Evolutionary conservation across 73 alveolate genomes (phyloP), one percentile per base, ranked within the genome.

Genomic region (Paraurostyla sp.): DNA sequence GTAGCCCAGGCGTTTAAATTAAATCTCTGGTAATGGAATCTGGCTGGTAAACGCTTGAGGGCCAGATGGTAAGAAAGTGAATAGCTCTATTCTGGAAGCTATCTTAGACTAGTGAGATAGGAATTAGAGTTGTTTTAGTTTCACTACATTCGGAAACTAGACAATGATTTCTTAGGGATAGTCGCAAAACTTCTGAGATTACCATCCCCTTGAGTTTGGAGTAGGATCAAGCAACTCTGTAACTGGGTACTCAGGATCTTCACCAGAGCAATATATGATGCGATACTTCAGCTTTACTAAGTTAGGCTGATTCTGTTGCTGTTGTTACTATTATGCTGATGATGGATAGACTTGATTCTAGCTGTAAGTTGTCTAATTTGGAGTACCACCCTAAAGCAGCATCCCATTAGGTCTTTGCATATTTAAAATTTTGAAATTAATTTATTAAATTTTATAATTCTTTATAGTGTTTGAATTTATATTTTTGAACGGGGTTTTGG

Each of bases 1-100:
- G 88, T 98, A 98, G 36, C 99, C 99, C n/a, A 98, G 95, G 78
- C 98, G 91, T 91, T 96, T 98, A 89, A 93, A 98, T 86, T 97
- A 91, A 71, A 97, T 94, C 45, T 95, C 97, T 0, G 69, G 6
- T 23, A 81, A 38, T 9, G 82, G 56, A 13, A 81, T 36, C 29
- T 91, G 75, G 63, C 63, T 78, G 63, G 58, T 60, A 25, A 36
- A 42, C 15, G 71, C 52, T 71, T 68, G 38, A 23, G 71, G 63
- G 32, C 85, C 89, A 16, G 65, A 30, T 15, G 99, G 99, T 83
- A 96, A 80, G 27, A 91, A 92, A 13, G 97, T 96, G 80, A 78
- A 96, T 73, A 96, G 95, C 83, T 96, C 98, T 36, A 96, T 96
- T 69, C 94, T 93, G 13, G 99, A 83, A 1, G 99, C 98, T 0